phyloP scores from a whole-genome alignment of 23 red algal genomes.

The Gracilaria caudata region DNA sequence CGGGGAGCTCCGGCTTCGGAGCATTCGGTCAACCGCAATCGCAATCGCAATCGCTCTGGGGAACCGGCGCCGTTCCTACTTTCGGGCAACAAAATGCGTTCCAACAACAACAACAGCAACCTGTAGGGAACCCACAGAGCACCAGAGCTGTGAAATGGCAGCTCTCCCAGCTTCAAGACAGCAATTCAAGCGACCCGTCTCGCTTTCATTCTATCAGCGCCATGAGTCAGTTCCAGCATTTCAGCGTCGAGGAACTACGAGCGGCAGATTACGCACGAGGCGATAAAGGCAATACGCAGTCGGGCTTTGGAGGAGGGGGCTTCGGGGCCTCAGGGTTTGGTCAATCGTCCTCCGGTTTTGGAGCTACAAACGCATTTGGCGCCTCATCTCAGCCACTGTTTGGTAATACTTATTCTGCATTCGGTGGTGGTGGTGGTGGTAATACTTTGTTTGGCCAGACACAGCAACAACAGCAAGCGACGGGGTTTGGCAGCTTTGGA shows the following conservation, averaged over 20 bases:
- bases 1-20: constrained; percentile 23
- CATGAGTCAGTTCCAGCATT: constrained; percentile 63
- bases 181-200: constrained; percentile 12
- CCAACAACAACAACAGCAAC: constrained; percentile 33
- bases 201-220: constrained; percentile 47
- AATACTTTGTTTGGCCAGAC: constrained; percentile 30
- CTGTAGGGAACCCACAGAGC: neutral
- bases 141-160: constrained; percentile 55
- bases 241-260: constrained; percentile 78
- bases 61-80: neutral
- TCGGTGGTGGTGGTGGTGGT: constrained; percentile 16
- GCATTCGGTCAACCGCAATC: constrained; percentile 2
- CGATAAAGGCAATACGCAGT: constrained; percentile 63
- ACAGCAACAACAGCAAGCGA: constrained; percentile 40
- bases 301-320: neutral
- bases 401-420: constrained; percentile 11
- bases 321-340: constrained; percentile 37
- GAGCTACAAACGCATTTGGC: constrained; percentile 41
- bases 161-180: constrained; percentile 42
- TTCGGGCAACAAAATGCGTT: constrained; percentile 14
- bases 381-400: constrained; percentile 29
- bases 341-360: constrained; percentile 9
- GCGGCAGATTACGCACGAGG: constrained; percentile 69
- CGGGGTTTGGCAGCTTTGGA: constrained; percentile 37
- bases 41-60: constrained; percentile 14